Evolutionary conservation across 495 filamentous ascomycete genomes (phyloP), one percentile per base, ranked within the genome.

Genomic region (Penicillium tannophilum): DNA sequence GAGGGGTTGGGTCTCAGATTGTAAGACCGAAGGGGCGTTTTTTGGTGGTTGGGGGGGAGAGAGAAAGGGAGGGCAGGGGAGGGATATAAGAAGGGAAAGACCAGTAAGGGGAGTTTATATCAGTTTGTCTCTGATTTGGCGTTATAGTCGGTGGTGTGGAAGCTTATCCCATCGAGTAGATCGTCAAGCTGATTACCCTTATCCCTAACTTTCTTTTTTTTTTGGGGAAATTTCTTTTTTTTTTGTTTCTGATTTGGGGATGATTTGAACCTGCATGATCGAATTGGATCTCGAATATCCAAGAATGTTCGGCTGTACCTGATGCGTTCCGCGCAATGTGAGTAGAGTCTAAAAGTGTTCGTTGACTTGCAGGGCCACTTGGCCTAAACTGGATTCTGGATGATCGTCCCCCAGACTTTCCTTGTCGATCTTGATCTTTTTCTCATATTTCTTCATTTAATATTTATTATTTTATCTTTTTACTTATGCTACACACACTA

Each of bases 1-100:
- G 49, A 52, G 60, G 48, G 62, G 57, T 20, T 54, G 52, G 64
- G 75, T 76, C 69, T 74, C 73, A 75, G 72, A 68, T 66, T 64
- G 52, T 67, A 46, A 54, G 54, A 50, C 59, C 53, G 23, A 47
- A 48, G 57, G 56, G 59, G 59, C 36, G 31, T 56, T 35, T 39
- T 53, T 35, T 39, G 55, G 12, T 52, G 39, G 57, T 47, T 56
- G 48, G 55, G 60, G 62, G 60, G 66, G 60, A 59, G 59, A 23
- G 55, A 45, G 35, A 30, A 53, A 59, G 62, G 52, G 57, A 62
- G 54, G 49, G 55, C n/a, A 55, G 59, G 59, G 60, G 43, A 58
- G 54, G 28, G 43, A 36, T 56, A 56, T 56, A 49, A 56, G 45
- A 54, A 44, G 54, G 54, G 6, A 33, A 30, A 17, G 33, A 49